These are phyloP conservation scores for Xylariaceae sp. DNA, from an alignment of 2,329 filamentous ascomycete genomes.

Conservation along the genomic window DNA sequence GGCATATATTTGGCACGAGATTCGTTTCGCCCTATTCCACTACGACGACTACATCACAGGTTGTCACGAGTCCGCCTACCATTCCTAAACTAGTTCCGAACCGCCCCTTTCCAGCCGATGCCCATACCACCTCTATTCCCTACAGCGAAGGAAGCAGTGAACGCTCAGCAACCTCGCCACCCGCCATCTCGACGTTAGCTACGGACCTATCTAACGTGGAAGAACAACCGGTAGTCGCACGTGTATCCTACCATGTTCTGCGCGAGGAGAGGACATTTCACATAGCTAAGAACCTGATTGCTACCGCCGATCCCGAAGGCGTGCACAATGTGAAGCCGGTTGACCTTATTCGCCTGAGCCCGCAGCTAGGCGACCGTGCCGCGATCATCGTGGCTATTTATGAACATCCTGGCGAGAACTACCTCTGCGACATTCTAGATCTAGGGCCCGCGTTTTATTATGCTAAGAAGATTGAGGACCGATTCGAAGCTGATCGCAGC, in stretches of 20 bases:
- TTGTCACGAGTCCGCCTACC: constrained; percentile 48
- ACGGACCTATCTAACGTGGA: constrained; percentile 59
- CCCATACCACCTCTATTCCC: constrained; percentile 39
- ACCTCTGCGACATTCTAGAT: constrained; percentile 70
- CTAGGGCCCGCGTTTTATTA: constrained; percentile 76
- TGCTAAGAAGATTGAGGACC: constrained; percentile 55
- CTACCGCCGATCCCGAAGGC: constrained; percentile 71
- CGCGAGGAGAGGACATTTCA: constrained; percentile 88
- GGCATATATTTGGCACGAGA: constrained; percentile 69
- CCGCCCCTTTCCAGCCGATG: constrained; percentile 49
- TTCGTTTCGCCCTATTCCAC: constrained; percentile 54
- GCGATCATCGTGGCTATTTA: constrained; percentile 81
- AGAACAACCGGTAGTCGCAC: constrained; percentile 70
- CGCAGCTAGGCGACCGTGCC: constrained; percentile 68
- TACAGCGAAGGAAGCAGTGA: constrained; percentile 46
- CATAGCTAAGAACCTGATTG: constrained; percentile 72
- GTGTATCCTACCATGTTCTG: constrained; percentile 79
- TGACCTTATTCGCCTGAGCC: constrained; percentile 73
- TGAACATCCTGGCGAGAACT: constrained; percentile 75
- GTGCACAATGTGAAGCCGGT: constrained; percentile 80
- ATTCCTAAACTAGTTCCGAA: constrained; percentile 46
- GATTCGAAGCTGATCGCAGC: constrained; percentile 49
- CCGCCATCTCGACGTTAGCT: constrained; percentile 39
- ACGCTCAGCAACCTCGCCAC: constrained; percentile 41
- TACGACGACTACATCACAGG: constrained; percentile 50